Evolutionary conservation across 208 protist genomes (phyloP).

Genomic region (Leishmania amazonensis): DNA sequence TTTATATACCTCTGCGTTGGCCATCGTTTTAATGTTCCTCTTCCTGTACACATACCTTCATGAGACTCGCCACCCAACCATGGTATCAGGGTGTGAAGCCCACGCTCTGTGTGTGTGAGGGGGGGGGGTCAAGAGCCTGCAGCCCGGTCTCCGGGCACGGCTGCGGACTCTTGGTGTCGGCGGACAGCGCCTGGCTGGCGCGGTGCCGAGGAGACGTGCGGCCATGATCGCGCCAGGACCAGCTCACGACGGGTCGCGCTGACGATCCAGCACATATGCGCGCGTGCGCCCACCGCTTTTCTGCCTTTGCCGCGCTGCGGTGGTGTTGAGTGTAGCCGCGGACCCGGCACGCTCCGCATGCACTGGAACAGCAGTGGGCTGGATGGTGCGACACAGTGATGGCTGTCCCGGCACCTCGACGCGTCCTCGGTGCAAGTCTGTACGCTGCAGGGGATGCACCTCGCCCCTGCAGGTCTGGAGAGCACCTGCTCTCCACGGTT

Average conservation of each 20-base stretch:
- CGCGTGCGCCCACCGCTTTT: no score
- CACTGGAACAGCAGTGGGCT: not conserved
- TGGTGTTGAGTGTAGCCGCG: not conserved
- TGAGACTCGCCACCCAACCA: not conserved
- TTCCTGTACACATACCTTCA: not conserved
- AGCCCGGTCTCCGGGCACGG: no score
- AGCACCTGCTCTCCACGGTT: no score
- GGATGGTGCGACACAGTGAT: not conserved
- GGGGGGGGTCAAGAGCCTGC: no score
- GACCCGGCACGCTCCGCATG: no score
- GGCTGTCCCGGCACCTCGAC: not conserved
- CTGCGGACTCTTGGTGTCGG: no score
- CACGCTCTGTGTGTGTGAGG: no score
- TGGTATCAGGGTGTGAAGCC: not conserved
- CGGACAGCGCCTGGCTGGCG: not conserved
- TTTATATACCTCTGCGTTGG: not conserved
- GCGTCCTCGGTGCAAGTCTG: not conserved
- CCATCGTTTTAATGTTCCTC: not conserved
- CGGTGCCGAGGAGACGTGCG: not conserved
- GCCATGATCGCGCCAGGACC: not conserved
- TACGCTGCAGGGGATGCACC: not conserved
- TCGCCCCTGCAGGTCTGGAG: no score
- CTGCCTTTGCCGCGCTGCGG: not conserved
- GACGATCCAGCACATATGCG: no score
- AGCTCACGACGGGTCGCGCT: not conserved